A percentile compares a stretch with the other conserved stretches of the same genome.
Evolutionary conservation across 345 rosid genomes (phyloP).

Genomic region (Rhodamnia rubescens): DNA sequence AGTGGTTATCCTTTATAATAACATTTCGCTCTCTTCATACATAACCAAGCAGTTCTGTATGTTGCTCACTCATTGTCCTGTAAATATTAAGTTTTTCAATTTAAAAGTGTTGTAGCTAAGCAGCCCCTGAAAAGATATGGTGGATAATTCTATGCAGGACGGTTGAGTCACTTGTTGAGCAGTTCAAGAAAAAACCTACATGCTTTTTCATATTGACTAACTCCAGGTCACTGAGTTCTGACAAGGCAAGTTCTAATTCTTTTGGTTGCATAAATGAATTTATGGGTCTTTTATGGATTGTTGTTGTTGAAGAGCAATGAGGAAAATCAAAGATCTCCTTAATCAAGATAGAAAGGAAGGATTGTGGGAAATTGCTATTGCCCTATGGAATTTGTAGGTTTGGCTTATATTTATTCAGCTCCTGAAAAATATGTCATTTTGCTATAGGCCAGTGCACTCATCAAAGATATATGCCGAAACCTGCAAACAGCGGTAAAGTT

Average conservation of each 20-base stretch:
- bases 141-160: conserved; percentile 37
- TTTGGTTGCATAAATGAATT: background rate
- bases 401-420: background rate
- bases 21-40: background rate
- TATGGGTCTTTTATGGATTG: background rate
- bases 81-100: background rate
- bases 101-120: background rate
- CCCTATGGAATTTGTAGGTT: background rate
- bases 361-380: background rate
- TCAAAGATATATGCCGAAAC: conserved; percentile 68
- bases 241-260: conserved; percentile 42
- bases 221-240: conserved; percentile 82
- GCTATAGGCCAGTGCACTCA: conserved; percentile 61
- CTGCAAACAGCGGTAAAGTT: conserved; percentile 49
- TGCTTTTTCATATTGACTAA: conserved; percentile 94
- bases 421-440: background rate
- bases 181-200: conserved; percentile 52
- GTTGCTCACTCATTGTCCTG: background rate
- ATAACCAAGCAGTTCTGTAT: background rate
- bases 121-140: background rate
- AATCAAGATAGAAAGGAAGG: background rate
- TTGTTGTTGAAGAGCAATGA: background rate
- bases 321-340: background rate
- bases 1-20: background rate
- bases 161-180: conserved; percentile 56